phyloP scores from a whole-genome alignment of 768 basidiomycete genomes.

The Hortiboletus flavorubellus region DNA sequence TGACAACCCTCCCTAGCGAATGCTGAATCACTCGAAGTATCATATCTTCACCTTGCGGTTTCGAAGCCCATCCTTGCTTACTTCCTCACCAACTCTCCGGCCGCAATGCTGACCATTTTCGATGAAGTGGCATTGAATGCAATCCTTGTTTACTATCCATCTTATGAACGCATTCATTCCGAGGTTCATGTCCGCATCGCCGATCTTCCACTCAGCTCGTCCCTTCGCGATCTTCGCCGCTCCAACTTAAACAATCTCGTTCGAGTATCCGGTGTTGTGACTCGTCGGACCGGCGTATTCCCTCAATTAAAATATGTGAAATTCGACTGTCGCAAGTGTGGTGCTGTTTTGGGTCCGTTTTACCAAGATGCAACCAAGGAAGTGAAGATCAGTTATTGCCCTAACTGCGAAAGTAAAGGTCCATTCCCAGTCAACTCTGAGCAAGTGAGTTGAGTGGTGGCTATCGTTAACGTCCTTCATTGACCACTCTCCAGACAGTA shows the following conservation, averaged over 20 bases:
- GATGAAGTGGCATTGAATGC: conserved; percentile 93
- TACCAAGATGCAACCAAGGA: conserved; percentile 96
- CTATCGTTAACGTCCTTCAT: not conserved
- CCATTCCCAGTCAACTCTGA: conserved; percentile 97
- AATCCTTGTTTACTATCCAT: conserved; percentile 93
- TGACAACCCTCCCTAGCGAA: conserved; percentile 57
- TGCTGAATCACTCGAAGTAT: conserved; percentile 95
- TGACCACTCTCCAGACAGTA: conserved; percentile 63
- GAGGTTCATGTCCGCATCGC: conserved; percentile 98
- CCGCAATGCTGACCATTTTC: conserved; percentile 90
- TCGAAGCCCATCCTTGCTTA: conserved; percentile 96
- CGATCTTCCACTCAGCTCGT: conserved; percentile 85
- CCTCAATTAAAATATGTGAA: conserved; percentile 99
- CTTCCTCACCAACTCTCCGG: conserved; percentile 93
- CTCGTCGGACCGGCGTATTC: conserved; percentile 92
- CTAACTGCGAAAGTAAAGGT: conserved; percentile 90
- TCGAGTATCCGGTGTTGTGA: conserved; percentile 93
- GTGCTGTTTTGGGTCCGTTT: conserved; percentile 92
- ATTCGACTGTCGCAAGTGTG: conserved; percentile 95
- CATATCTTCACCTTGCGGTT: conserved; percentile 88
- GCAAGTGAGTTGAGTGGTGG: conserved; percentile 53
- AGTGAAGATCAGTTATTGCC: conserved; percentile 91
- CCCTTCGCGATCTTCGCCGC: conserved; percentile 91
- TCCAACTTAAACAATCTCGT: conserved; percentile 93
- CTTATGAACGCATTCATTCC: conserved; percentile 94